Percentiles rank a stretch among this genome's conserved stretches.
Conservation (phyloP, 2,329 filamentous ascomycete species). For the Blastomyces emzantsi region DNA sequence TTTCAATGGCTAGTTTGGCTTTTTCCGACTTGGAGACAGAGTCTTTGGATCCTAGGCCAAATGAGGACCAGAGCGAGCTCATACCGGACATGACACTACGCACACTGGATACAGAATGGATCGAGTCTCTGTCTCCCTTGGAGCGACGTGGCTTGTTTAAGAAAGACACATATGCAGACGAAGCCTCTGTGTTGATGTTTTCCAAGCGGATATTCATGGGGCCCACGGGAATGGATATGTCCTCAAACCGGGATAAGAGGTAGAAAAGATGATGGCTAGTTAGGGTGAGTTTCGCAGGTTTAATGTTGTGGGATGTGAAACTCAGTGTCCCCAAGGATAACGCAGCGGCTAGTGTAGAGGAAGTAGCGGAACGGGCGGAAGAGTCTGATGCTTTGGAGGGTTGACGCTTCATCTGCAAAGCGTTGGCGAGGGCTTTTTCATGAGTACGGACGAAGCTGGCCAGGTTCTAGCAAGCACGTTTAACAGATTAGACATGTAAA, state of each 20-base stretch:
- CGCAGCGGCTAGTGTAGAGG: slow-evolving; percentile 66
- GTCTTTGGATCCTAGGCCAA: slow-evolving; percentile 72
- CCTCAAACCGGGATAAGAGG: slow-evolving; percentile 88
- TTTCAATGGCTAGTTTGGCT: slow-evolving; percentile 74
- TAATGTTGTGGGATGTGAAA: slow-evolving; percentile 75
- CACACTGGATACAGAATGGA: slow-evolving; percentile 93
- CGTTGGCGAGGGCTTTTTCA: slow-evolving; percentile 94
- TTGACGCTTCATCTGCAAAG: slow-evolving; percentile 71
- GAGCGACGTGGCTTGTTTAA: slow-evolving; percentile 73
- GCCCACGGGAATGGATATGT: slow-evolving; percentile 79
- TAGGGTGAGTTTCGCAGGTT: slow-evolving; percentile 82
- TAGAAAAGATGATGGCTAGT: slow-evolving; percentile 97
- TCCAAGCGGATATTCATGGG: slow-evolving; percentile 95
- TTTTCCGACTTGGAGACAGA: slow-evolving; percentile 76
- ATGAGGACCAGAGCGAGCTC: slow-evolving; percentile 83
- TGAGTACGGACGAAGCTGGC: slow-evolving; percentile 94
- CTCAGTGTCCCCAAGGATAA: slow-evolving; percentile 77
- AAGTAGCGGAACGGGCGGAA: slow-evolving; percentile 57
- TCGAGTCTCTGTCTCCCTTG: slow-evolving; percentile 77
- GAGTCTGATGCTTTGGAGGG: slow-evolving; percentile 60
- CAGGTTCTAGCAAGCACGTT: slow-evolving; percentile 57
- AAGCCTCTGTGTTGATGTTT: slow-evolving; percentile 80
- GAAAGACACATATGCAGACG: slow-evolving; percentile 90
- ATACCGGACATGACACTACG: slow-evolving; percentile 96
- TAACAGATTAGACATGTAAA: background rate